phyloP scores from a whole-genome alignment of 2,329 filamentous ascomycete genomes.

The Polychaeton citri region DNA sequence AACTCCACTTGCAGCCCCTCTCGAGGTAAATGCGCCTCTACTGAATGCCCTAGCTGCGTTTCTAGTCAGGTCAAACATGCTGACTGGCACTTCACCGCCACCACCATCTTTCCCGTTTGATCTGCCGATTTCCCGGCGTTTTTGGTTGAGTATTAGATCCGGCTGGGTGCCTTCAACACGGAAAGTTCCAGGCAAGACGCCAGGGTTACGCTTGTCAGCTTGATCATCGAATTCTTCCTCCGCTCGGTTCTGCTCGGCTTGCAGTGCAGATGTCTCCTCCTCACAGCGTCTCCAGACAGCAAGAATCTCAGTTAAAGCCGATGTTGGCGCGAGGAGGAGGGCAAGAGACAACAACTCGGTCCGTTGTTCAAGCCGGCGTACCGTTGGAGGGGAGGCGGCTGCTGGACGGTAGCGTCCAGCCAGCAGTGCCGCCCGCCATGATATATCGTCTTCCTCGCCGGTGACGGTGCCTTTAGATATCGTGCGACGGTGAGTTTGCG shows the following conservation, averaged over 20 bases:
- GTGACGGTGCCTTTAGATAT: not conserved
- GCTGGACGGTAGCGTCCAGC: constrained; percentile 55
- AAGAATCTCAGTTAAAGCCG: constrained; percentile 60
- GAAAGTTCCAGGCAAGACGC: constrained; percentile 32
- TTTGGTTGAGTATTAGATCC: constrained; percentile 24
- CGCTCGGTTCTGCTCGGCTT: constrained; percentile 52
- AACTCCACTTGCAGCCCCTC: constrained; percentile 22
- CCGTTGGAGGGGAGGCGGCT: constrained; percentile 37
- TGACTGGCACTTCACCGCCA: constrained; percentile 37
- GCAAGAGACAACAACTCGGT: constrained; percentile 69
- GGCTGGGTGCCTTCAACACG: constrained; percentile 21
- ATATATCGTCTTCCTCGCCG: constrained; percentile 45
- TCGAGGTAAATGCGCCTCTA: constrained; percentile 10
- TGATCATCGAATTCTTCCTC: constrained; percentile 59
- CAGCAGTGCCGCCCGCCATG: constrained; percentile 65
- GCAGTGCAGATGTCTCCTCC: constrained; percentile 56
- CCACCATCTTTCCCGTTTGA: constrained; percentile 18
- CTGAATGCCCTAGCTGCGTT: constrained; percentile 35
- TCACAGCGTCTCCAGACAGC: constrained; percentile 65
- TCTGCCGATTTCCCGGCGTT: constrained; percentile 25
- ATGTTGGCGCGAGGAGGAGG: constrained; percentile 56
- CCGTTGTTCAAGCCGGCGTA: constrained; percentile 65
- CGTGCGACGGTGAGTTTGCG: constrained; percentile 11
- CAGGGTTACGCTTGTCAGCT: constrained; percentile 37
- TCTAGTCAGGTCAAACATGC: constrained; percentile 39